phyloP scores from a whole-genome alignment of 768 basidiomycete species.

The Tephrocybe sp. region DNA sequence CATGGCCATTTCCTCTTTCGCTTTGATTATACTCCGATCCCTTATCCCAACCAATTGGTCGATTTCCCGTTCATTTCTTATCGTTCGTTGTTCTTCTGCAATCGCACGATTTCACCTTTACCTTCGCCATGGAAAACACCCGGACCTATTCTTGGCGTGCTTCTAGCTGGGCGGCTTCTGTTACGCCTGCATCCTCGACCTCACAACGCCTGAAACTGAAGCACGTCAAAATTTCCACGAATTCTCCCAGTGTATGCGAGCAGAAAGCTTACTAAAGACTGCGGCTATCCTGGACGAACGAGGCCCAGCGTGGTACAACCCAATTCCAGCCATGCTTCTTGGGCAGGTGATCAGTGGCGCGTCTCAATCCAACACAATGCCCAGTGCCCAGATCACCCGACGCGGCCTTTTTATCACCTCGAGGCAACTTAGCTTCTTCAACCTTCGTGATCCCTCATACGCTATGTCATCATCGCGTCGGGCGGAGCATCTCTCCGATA shows the following conservation, averaged over 20 bases:
- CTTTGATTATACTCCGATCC: background rate
- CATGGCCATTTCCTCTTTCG: too few species aligned
- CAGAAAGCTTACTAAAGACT: constrained; percentile 5
- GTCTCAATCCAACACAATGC: background rate
- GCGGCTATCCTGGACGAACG: background rate
- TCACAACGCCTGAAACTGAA: background rate
- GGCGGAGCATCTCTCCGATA: background rate
- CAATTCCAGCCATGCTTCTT: background rate
- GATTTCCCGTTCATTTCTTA: too few species aligned
- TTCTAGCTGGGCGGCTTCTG: background rate
- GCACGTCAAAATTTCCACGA: background rate
- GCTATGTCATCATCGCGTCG: constrained; percentile 4
- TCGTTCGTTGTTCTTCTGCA: too few species aligned
- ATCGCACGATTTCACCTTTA: too few species aligned
- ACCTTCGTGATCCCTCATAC: background rate
- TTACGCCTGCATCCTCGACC: background rate
- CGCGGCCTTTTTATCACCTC: constrained; percentile 1
- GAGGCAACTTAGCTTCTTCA: background rate
- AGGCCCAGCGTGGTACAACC: background rate
- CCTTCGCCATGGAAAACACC: too few species aligned
- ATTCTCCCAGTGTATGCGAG: background rate
- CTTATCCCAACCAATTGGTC: too few species aligned
- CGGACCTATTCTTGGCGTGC: background rate
- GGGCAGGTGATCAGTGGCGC: constrained; percentile 10
- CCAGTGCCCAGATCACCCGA: background rate